These are phyloP conservation scores for Phaeophleospora eucalypticola DNA, from an alignment of 2,329 filamentous ascomycete genomes.

Conservation along the genomic window DNA sequence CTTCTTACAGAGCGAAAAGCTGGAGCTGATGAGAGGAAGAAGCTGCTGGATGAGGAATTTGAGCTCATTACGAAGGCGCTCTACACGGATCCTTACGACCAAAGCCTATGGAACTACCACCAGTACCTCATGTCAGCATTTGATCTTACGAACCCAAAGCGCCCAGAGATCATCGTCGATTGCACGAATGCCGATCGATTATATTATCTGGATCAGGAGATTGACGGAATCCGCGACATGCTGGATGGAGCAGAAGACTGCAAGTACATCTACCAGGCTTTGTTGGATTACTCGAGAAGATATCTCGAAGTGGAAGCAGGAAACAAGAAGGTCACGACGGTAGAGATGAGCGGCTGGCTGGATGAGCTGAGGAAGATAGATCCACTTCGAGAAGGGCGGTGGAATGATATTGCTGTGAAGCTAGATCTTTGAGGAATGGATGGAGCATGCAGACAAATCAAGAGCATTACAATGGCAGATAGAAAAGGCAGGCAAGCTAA, in stretches of 20 bases:
- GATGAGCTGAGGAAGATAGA: conserved; percentile 65
- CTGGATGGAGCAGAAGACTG: conserved; percentile 61
- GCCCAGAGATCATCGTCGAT: conserved; percentile 55
- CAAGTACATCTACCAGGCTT: conserved; percentile 86
- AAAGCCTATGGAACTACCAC: conserved; percentile 97
- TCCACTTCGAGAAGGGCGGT: conserved; percentile 68
- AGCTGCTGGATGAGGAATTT: conserved; percentile 75
- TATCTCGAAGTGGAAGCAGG: conserved; percentile 47
- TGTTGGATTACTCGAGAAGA: conserved; percentile 71
- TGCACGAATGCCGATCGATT: conserved; percentile 60
- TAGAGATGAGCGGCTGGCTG: conserved; percentile 53
- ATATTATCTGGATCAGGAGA: conserved; percentile 64
- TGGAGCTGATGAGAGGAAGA: conserved; percentile 57
- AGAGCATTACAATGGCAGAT: no score
- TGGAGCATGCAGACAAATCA: no score
- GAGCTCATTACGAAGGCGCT: conserved; percentile 70
- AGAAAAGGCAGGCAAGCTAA: no score
- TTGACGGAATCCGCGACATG: conserved; percentile 69
- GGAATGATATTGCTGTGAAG: conserved; percentile 63
- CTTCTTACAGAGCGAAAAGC: conserved; percentile 69
- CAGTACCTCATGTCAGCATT: conserved; percentile 72
- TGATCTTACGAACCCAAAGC: conserved; percentile 50
- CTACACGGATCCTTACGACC: conserved; percentile 87
- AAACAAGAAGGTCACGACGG: conserved; percentile 40
- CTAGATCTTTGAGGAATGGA: conserved; percentile 41